Evolutionary conservation across 2,329 filamentous ascomycete genomes (phyloP), one percentile per base, ranked within the genome.

Genomic region (Fusarium temperatum): DNA sequence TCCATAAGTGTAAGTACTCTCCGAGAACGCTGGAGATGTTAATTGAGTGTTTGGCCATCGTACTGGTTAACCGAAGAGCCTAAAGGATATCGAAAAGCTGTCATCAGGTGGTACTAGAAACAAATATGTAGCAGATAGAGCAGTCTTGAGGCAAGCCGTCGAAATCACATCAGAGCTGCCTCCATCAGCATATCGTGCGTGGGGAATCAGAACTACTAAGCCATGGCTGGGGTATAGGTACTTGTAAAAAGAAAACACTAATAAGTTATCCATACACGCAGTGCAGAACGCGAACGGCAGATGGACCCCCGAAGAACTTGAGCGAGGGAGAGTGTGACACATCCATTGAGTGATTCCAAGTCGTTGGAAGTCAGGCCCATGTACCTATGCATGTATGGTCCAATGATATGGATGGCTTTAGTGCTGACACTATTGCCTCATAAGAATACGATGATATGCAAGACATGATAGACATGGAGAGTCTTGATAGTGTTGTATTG

Each of bases 261-360:
- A 28, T 32, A 22, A 35, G 44, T 6, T n/a, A n/a, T 24, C 22
- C 36, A 32, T 38, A 35, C 24, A 51, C 47, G 38, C 39, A 51
- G 39, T 39, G n/a, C 26, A 47, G 18, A 24, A 30, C 28, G 32
- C n/a, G 11, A 67, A 68, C 53, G 47, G 59, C 56, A 76, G 44
- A 69, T 63, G 59, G 50, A 57, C 15, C 45, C 38, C 45, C 38
- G 47, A 62, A 55, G 53, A 62, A 73, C 24, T 42, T 22, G 53
- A 56, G 47, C 7, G 28, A 24, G 51, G 45, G 30, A 47, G 64
- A 54, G 68, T 72, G 73, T 66, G 66, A 73, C 66, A 68, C 45
- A n/a, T n/a, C 26, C 20, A 50, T 51, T 73, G 61, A 58, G 41
- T 65, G 63, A 58, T 56, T 60, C 48, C 39, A 45, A 24, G 32